Base-by-base conservation (phyloP, 306 rosid species). In the Astragalus membranaceus region DNA sequence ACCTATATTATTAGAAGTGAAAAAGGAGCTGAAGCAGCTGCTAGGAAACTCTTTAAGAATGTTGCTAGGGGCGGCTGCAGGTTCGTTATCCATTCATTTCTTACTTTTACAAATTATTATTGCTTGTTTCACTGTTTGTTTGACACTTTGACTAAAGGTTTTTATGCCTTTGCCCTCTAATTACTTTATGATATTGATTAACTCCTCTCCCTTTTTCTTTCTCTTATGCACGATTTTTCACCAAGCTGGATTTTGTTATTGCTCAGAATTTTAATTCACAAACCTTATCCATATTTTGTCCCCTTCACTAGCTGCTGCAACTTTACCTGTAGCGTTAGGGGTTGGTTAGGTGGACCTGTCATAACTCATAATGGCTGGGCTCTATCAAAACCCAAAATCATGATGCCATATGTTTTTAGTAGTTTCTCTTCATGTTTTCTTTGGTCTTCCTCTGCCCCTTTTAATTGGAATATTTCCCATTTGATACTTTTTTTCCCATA, bases 21-120 rank as follows among this genome's bases (percentile, higher is more conserved):
- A 55, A 78, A 80, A n/a, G 89, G 89, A 83, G 96, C 98, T 1
- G 85, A 87, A 83, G 83, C 84, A 10, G 96, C 96, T 0, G 96
- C 98, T 0, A 89, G 86, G 82, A 89, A 87, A 77, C 84, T 92
- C 55, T 92, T 92, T 72, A 86, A 75, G 30, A 92, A 89, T 52
- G 98, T 92, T 53, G 95, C 98, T 75, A 72, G 84, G 79, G 87
- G 55, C 2, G 89, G 92, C 3, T 78, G 82, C 72, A 89, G 82
- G 98, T 92, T 80, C 8, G 0, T 91, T 82, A 20, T 83, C 62
- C 69, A 23, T 62, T 43, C 5, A 48, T 58, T 7, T 7, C 3
- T 35, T 53, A 30, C 41, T 46, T 23, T n/a, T n/a, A 5, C 55
- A 12, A 23, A 32, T 42, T 8, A 30, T 64, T 4, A 50, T 58